A percentile compares a stretch with the other conserved stretches of the same genome.
Evolutionary conservation across 306 rosid species (phyloP).

Genomic region (Vigna angularis): DNA sequence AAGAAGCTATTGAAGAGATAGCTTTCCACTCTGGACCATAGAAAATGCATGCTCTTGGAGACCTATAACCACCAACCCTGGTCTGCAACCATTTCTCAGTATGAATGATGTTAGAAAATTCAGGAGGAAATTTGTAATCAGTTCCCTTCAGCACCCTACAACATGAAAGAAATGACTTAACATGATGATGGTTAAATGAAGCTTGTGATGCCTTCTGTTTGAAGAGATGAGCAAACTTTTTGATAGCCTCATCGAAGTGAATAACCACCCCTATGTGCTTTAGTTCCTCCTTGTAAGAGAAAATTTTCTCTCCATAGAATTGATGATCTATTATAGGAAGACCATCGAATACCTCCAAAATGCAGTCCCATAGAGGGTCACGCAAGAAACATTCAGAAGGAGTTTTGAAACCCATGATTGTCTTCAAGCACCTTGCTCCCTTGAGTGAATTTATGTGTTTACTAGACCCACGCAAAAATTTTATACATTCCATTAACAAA

Average conservation of each 20-base stretch:
- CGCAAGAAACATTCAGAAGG: conserved; percentile 61
- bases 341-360: conserved; percentile 60
- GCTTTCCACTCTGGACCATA: conserved; percentile 68
- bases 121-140: conserved; percentile 38
- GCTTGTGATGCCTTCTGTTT: conserved; percentile 41
- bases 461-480: not conserved
- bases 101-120: conserved; percentile 37
- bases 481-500: conserved; percentile 52
- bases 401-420: conserved; percentile 59
- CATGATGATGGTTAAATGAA: conserved; percentile 52
- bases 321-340: conserved; percentile 59
- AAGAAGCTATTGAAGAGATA: conserved; percentile 55
- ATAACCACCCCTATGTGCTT: conserved; percentile 58
- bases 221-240: conserved; percentile 51
- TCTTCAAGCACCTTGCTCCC: conserved; percentile 58
- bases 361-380: conserved; percentile 68
- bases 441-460: conserved; percentile 42
- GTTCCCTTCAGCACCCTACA: conserved; percentile 47
- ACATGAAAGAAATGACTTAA: conserved; percentile 59
- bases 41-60: conserved; percentile 69
- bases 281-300: conserved; percentile 48
- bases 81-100: conserved; percentile 66
- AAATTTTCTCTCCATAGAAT: conserved; percentile 53
- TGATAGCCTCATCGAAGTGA: conserved; percentile 60
- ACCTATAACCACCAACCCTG: conserved; percentile 47